Base-by-base conservation (phyloP, 139 green algal genomes). In the Closterium sp. region DNA sequence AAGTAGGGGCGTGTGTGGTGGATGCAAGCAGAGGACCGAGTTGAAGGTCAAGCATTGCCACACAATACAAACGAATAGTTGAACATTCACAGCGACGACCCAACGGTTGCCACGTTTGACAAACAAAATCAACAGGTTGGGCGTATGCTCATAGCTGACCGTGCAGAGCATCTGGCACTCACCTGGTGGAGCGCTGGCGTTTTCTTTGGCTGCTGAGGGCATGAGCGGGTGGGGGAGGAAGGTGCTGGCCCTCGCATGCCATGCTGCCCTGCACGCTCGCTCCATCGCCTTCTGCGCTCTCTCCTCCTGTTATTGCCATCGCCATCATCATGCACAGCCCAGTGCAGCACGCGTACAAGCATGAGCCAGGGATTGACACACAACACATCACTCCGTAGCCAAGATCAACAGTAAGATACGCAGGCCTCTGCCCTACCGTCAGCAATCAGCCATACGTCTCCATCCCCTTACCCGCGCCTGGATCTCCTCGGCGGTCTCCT, bases 401-500 rank as follows among this genome's bases (percentile, higher is more conserved):
- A 76, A 19, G 2, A 76, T 76, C 16, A 19, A 76, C 55, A 76
- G 55, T 19, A 76, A 4, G 25, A 76, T 19, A 19, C 23, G 55
- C 55, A 76, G 16, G 12, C 55, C 55, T 28, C 55, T 76, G 2
- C 55, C 55, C 55, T 2, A 86, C 16, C 83, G 9, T 33, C n/a
- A 86, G n/a, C n/a, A n/a, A n/a, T n/a, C n/a, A n/a, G n/a, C n/a
- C n/a, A n/a, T n/a, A n/a, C 38, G 38, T 23, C 9, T 1, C 38
- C 38, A 66, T 16, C 0, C 38, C 3, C 88, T 91, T 8, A 92
- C 89, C 38, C 89, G 76, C 3, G 90, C 90, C 0, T n/a, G 4
- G 2, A 36, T 32, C 84, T 95, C 94, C 84, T 96, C 94, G 9
- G 33, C 19, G 7, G 94, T 97, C 89, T 98, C 96, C 9, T 94